Conservation (phyloP, 495 filamentous ascomycete species). For the Talaromyces stipitatus region DNA sequence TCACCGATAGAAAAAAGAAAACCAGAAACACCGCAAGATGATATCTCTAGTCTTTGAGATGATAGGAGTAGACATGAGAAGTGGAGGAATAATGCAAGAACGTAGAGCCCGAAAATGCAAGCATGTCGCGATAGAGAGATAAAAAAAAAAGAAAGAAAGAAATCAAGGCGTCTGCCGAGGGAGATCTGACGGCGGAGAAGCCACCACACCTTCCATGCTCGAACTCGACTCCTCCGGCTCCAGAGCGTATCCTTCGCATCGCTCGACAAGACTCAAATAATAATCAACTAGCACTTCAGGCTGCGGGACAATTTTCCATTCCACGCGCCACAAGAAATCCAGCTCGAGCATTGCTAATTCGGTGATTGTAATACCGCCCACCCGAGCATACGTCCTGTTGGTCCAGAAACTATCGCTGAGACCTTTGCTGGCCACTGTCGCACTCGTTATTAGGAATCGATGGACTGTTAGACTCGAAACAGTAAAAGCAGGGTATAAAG, state of each 20-base stretch:
- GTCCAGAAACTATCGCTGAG: slow-evolving; percentile 97
- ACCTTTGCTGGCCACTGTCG: slow-evolving; percentile 92
- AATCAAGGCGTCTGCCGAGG: background rate
- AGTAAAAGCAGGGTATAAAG: slow-evolving; percentile 85
- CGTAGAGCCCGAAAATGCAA: background rate
- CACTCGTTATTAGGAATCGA: slow-evolving; percentile 91
- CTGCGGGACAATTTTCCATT: slow-evolving; percentile 95
- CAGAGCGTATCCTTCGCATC: slow-evolving; percentile 49
- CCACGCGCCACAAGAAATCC: slow-evolving; percentile 82
- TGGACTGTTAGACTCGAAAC: slow-evolving; percentile 93
- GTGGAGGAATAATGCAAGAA: background rate
- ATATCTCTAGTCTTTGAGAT: background rate
- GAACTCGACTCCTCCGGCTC: background rate
- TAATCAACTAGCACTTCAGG: slow-evolving; percentile 90
- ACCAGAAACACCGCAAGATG: background rate
- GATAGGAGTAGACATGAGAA: background rate
- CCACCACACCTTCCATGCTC: background rate
- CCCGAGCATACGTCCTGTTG: slow-evolving; percentile 87
- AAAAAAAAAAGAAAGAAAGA: background rate
- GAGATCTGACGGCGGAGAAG: background rate
- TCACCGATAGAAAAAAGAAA: background rate
- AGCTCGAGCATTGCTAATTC: slow-evolving; percentile 91
- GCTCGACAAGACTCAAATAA: slow-evolving; percentile 75
- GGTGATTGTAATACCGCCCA: slow-evolving; percentile 80
- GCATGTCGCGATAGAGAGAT: background rate